Conservation (phyloP, 805 yeast species). For the Jamesozyma spencerorum region DNA sequence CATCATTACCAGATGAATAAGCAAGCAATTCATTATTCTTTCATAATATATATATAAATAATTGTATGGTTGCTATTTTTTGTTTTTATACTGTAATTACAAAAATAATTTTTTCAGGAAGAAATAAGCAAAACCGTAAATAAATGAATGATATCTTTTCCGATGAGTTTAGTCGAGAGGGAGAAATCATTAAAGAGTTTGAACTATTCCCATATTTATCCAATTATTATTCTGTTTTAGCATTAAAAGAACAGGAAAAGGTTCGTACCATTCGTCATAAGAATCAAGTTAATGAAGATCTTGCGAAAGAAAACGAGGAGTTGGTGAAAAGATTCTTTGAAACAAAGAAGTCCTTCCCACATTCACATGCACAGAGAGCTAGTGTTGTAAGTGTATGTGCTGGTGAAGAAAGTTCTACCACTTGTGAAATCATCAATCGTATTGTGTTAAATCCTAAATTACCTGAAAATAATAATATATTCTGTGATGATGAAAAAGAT, state of each 20-base stretch:
- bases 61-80: too few species aligned
- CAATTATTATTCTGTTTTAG: slow-evolving; percentile 10
- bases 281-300: background rate
- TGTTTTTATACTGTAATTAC: too few species aligned
- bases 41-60: too few species aligned
- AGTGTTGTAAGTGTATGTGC: slow-evolving; percentile 8
- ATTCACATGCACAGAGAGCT: slow-evolving; percentile 9
- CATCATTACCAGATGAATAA: too few species aligned
- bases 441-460: slow-evolving; percentile 1
- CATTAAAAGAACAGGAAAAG: background rate
- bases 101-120: too few species aligned
- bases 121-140: too few species aligned
- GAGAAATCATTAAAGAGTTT: too few species aligned
- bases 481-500: background rate
- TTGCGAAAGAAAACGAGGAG: slow-evolving; percentile 8
- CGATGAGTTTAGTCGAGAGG: too few species aligned
- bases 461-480: slow-evolving; percentile 1
- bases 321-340: slow-evolving; percentile 13
- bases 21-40: too few species aligned
- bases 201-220: slow-evolving; percentile 9
- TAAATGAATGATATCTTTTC: too few species aligned
- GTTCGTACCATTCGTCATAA: background rate
- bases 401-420: background rate
- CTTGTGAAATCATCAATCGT: background rate
- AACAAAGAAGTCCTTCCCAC: slow-evolving; percentile 5